Evolutionary conservation across 2,329 filamentous ascomycete species (phyloP), one percentile per base, ranked within the genome.

Genomic region (Hypoxylon sp.): DNA sequence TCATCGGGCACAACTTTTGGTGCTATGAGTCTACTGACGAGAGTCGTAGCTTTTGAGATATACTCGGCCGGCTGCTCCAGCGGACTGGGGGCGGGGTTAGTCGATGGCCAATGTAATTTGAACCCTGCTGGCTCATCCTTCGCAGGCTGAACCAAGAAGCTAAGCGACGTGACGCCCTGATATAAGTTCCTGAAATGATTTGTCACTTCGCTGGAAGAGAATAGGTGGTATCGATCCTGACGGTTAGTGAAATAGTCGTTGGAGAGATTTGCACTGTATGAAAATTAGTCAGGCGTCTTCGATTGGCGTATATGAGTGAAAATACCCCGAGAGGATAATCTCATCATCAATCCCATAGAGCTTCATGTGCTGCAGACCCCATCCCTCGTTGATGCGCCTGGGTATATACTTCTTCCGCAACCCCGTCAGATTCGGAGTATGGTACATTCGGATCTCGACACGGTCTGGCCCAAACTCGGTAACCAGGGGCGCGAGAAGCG

Each of bases 331-430:
- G 73, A 99, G 87, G 69, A 99, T 95, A 61, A 99, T 91, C 78
- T 97, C 93, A 74, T 99, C 93, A 73, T 99, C 96, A 20, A 97
- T 83, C 0, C 96, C 96, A 72, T 99, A 99, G 0, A 99, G 83
- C 84, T 99, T 99, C 95, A 99, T 99, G 76, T 99, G 96, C 77
- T 99, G 96, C 65, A 99, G 80, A 0, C 96, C 96, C 96, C 96
- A 99, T 16, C 96, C 96, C 80, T 99, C 96, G 72, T 99, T 99
- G 76, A 99, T 95, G 18, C 96, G 86, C 75, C 88, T 92, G 0
- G 96, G 96, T 1, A 98, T 87, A 70, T 92, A 83, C 73, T 89
- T 89, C 80, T 98, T 98, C 52, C 90, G 87, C 61, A 96, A 72
- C 0, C 96, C 96, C 2, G 92, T 97, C 68, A 99, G 80, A 74